Conservation (phyloP, 768 basidiomycete genomes). For the Macrolepiota dolichaula region DNA sequence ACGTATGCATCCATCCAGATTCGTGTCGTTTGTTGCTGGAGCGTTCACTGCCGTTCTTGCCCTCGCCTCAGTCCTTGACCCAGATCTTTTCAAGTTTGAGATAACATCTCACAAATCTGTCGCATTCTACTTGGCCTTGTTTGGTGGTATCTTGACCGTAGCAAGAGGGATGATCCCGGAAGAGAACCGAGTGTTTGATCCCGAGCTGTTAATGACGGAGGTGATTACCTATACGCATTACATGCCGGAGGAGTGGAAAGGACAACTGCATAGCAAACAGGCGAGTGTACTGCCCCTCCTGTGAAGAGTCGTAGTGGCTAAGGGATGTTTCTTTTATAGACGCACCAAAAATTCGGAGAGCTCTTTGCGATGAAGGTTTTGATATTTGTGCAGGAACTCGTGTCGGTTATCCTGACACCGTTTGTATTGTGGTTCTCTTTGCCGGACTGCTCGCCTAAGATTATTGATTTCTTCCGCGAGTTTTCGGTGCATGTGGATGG, state of each 20-base stretch:
- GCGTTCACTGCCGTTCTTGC: conserved; percentile 96
- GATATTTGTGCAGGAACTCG: conserved; percentile 83
- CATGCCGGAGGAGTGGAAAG: conserved; percentile 92
- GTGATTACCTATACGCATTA: conserved; percentile 95
- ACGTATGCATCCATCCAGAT: conserved; percentile 44
- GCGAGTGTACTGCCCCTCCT: conserved; percentile 32
- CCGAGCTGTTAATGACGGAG: conserved; percentile 88
- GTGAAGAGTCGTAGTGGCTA: not conserved
- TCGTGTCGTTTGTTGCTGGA: conserved; percentile 93
- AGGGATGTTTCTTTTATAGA: conserved; percentile 36
- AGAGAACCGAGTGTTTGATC: conserved; percentile 90
- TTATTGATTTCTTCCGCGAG: conserved; percentile 98
- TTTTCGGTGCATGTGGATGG: conserved; percentile 97
- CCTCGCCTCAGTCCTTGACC: conserved; percentile 88
- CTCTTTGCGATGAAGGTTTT: conserved; percentile 92
- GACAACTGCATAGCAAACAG: conserved; percentile 82
- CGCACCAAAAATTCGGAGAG: conserved; percentile 87
- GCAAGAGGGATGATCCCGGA: conserved; percentile 96
- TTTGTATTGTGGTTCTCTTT: conserved; percentile 93
- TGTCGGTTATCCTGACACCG: conserved; percentile 91
- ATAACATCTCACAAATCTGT: conserved; percentile 92
- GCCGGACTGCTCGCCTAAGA: conserved; percentile 82
- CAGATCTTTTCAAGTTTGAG: conserved; percentile 92
- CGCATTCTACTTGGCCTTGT: conserved; percentile 87
- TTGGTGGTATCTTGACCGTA: conserved; percentile 84